Evolutionary conservation across 2,329 filamentous ascomycete genomes (phyloP).

Genomic region (Lithohypha guttulata): DNA sequence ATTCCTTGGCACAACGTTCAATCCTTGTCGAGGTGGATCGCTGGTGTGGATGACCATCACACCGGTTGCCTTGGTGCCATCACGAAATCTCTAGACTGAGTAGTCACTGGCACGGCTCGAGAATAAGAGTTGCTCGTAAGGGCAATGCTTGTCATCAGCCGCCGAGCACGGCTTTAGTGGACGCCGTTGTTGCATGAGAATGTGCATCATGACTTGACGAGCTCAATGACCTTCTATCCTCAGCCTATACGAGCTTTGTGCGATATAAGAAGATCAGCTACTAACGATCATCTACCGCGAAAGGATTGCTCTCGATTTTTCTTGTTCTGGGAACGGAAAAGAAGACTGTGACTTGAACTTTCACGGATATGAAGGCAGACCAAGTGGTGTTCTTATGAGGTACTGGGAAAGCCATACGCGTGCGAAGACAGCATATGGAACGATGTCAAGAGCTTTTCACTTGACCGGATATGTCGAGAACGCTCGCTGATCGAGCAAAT

Average conservation of each 20-base stretch:
- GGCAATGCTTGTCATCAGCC: neutral
- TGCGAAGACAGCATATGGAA: conserved; percentile 1
- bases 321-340: neutral
- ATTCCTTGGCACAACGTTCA: neutral
- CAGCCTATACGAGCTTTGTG: conserved; percentile 1
- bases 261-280: conserved; percentile 1
- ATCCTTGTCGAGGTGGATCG: conserved; percentile 3
- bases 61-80: conserved; percentile 1
- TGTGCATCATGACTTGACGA: neutral
- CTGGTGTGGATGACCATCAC: conserved; percentile 1
- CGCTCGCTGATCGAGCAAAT: conserved; percentile 2
- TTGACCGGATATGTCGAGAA: conserved; percentile 1
- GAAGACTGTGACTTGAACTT: neutral
- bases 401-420: neutral
- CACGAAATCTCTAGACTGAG: neutral
- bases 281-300: neutral
- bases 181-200: neutral
- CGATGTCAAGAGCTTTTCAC: conserved; percentile 2
- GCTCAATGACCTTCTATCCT: neutral
- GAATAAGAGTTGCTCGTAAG: neutral
- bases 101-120: neutral
- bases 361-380: neutral
- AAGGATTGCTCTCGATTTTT: neutral
- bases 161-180: no score
- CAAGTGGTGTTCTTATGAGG: neutral